Conservation (phyloP, 139 green algal genomes). For the Ettlia oleoabundans region DNA sequence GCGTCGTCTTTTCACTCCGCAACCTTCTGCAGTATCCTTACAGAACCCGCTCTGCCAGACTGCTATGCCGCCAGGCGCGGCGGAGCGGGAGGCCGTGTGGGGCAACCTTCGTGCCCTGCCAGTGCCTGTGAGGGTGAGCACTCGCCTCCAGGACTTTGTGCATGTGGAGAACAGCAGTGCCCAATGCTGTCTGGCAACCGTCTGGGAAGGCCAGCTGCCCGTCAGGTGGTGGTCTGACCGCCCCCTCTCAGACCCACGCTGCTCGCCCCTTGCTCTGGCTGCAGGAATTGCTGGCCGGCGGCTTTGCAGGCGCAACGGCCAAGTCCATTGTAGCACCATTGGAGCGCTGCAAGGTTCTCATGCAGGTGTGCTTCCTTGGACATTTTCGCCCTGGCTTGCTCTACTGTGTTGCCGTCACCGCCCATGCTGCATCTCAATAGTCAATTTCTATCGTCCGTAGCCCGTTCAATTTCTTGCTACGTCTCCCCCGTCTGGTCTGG, state of each 20-base stretch:
- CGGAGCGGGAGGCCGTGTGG: background rate
- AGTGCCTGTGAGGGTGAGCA: background rate
- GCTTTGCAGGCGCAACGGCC: slow-evolving; percentile 72
- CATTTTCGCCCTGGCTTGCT: too few relatives aligned
- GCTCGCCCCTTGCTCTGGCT: background rate
- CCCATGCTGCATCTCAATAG: background rate
- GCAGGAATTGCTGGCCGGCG: slow-evolving; percentile 86
- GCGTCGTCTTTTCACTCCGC: too few relatives aligned
- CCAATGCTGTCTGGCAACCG: too few relatives aligned
- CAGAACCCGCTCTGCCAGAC: too few relatives aligned
- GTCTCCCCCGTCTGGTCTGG: too few relatives aligned
- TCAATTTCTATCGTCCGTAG: too few relatives aligned
- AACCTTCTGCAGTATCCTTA: too few relatives aligned
- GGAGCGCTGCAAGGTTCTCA: slow-evolving; percentile 90
- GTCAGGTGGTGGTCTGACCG: background rate
- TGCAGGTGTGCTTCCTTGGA: slow-evolving; percentile 61
- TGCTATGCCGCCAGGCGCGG: too few relatives aligned
- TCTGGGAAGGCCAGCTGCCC: background rate
- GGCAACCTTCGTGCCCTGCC: background rate
- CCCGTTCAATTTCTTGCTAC: too few relatives aligned
- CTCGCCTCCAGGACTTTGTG: too few relatives aligned
- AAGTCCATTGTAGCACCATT: slow-evolving; percentile 87
- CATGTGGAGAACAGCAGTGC: too few relatives aligned
- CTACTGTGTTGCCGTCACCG: too few relatives aligned
- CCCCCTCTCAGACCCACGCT: background rate